Evolutionary conservation across 805 yeast genomes (phyloP), one percentile per base, ranked within the genome.

Genomic region (Brettanomyces sp.): DNA sequence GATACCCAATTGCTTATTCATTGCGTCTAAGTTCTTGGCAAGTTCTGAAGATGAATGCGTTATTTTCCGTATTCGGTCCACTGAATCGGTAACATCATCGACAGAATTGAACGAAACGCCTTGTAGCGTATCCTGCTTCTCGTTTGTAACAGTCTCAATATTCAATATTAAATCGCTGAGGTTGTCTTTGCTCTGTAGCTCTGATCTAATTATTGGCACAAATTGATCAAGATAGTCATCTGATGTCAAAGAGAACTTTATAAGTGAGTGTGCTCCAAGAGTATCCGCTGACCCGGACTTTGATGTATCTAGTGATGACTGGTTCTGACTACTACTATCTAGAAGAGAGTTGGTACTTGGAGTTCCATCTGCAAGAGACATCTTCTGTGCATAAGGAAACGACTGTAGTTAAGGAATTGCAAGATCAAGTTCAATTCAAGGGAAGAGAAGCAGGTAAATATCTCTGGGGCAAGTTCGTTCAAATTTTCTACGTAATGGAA

Each of bases 211-310:
- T 14, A 85, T 73, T 1, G 95, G 95, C 2, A 87, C 84, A 48
- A 88, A 71, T 60, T 85, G 87, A 51, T 87, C 95, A 36, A 87
- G 62, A 60, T 82, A 85, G 54, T 84, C 90, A 47, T 79, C 84
- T 3, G 84, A 76, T 41, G 70, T 32, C 14, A 41, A 30, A 14
- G 44, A 30, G 18, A 18, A 41, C 28, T 32, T 36, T 13, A 33
- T 32, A 7, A 32, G 44, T 12, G 44, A 34, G 5, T 41, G 23
- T 18, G 41, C 22, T 35, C 32, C 32, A 9, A 28, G 32, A 28
- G 32, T 28, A 28, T 28, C 32, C 11, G 32, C 11, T 6, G 32
- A 28, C 11, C 32, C 32, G 11, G 32, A 7, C 11, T 28, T 28
- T 9, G 32, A 28, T 28, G 32, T 28, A 28, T 28, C 32, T 28